These are phyloP conservation scores for Fusarium temperatum DNA, from an alignment of 2,329 filamentous ascomycete species.

Conservation along the genomic window DNA sequence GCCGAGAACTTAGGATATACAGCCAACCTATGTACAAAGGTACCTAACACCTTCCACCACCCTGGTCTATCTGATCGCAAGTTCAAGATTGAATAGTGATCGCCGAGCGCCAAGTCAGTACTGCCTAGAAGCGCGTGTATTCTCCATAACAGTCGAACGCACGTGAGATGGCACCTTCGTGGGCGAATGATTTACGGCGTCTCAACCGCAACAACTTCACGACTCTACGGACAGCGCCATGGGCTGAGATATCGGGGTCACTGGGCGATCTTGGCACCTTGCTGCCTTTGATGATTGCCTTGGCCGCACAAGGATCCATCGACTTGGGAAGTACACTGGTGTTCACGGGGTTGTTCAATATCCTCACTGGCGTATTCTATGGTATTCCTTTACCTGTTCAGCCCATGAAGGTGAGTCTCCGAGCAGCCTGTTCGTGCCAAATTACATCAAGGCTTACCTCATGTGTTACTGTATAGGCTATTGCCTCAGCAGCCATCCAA, in stretches of 20 bases:
- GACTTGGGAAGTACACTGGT: constrained; percentile 85
- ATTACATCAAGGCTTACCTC: neutral
- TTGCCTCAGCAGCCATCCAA: constrained; percentile 87
- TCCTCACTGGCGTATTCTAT: constrained; percentile 82
- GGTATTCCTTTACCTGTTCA: constrained; percentile 92
- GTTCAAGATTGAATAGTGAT: neutral
- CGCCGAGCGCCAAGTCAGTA: neutral
- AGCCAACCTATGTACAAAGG: neutral
- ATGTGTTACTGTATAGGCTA: constrained; percentile 62
- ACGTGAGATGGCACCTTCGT: constrained; percentile 36
- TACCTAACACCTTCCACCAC: neutral
- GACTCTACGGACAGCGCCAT: constrained; percentile 57
- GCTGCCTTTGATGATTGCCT: constrained; percentile 86
- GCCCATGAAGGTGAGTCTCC: constrained; percentile 71
- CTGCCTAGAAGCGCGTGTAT: neutral
- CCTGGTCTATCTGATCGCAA: neutral
- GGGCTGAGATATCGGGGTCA: constrained; percentile 85
- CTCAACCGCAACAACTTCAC: constrained; percentile 58
- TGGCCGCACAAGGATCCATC: constrained; percentile 81
- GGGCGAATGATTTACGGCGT: constrained; percentile 44
- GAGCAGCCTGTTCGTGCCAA: neutral
- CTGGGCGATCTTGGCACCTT: constrained; percentile 89
- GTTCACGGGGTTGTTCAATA: constrained; percentile 88
- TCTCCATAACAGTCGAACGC: neutral
- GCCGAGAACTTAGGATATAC: neutral